Base-by-base conservation (phyloP, 495 filamentous ascomycete genomes). In the Echria macrotheca region DNA sequence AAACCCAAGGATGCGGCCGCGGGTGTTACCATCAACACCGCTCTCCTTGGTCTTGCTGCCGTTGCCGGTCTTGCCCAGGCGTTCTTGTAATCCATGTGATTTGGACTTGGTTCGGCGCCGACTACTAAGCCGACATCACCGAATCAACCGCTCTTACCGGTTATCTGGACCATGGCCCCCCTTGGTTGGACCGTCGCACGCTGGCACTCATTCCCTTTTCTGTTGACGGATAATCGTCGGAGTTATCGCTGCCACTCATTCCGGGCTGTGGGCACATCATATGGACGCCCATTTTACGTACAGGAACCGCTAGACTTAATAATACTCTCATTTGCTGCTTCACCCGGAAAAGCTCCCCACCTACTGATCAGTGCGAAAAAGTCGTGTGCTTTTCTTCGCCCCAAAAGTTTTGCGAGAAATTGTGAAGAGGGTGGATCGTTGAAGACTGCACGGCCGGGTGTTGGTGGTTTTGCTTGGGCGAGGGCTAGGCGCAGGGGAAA, bases 1-100 rank as follows among this genome's bases (percentile, higher is more conserved):
- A 44, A 58, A 42, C 52, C 61, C 28, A 52, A 66, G 18, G 66
- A 60, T 22, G 57, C 64, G 11, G 65, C 68, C 24, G 57, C 61
- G 23, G 56, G 57, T 24, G 35, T 68, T 21, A 29, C 55, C 32
- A 42, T 61, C 53, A 73, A 66, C 63, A 61, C 56, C 9, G 63
- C 61, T n/a, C 56, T 73, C 9, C 48, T 72, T 41, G 65, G 60
- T 23, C 57, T 74, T 8, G 66, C 64, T 37, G 63, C 63, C 44
- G 42, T 71, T 10, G 71, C 60, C 48, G 69, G 56, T 28, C 36
- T 74, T 36, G 61, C 69, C 47, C 50, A 58, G 43, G 49, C 59
- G 23, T 49, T 69, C 52, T 54, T 33, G 49, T 66, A 61, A 66
- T 45, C 19, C 41, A 38, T 17, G 19, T 35, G 21, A 37, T 31